Evolutionary conservation across 345 rosid species (phyloP).

Genomic region (Angophora floribunda): DNA sequence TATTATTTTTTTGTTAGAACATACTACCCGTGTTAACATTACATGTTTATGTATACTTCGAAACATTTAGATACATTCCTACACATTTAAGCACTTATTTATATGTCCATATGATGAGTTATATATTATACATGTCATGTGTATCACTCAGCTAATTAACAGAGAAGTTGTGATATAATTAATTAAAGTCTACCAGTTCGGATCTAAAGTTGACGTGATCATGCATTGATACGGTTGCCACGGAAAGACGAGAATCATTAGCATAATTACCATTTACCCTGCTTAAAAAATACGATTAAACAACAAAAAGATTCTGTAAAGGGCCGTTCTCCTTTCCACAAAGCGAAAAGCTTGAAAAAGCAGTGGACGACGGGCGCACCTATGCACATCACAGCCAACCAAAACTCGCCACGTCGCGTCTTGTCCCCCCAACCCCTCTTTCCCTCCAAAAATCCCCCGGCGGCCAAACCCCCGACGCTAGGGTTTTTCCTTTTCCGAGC

Average conservation of each 20-base stretch:
- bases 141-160: neutral
- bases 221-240: too few relatives aligned
- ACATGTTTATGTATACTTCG: neutral
- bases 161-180: neutral
- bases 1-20: neutral
- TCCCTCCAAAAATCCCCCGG: neutral
- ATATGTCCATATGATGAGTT: neutral
- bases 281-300: neutral
- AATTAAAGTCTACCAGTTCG: neutral
- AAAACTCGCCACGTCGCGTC: neutral
- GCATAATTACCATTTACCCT: neutral
- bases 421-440: neutral
- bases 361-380: neutral
- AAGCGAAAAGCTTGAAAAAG: neutral
- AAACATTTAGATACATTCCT: neutral
- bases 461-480: neutral
- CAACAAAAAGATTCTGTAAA: neutral
- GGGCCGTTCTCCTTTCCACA: neutral
- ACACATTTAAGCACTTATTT: neutral
- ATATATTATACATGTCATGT: neutral
- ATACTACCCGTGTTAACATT: accelerated
- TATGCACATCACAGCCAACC: neutral
- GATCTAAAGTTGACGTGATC: neutral
- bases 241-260: neutral
- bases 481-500: neutral